Evolutionary conservation across 2,329 filamentous ascomycete genomes (phyloP), one percentile per base, ranked within the genome.

Genomic region (Verticillium alfalfae): DNA sequence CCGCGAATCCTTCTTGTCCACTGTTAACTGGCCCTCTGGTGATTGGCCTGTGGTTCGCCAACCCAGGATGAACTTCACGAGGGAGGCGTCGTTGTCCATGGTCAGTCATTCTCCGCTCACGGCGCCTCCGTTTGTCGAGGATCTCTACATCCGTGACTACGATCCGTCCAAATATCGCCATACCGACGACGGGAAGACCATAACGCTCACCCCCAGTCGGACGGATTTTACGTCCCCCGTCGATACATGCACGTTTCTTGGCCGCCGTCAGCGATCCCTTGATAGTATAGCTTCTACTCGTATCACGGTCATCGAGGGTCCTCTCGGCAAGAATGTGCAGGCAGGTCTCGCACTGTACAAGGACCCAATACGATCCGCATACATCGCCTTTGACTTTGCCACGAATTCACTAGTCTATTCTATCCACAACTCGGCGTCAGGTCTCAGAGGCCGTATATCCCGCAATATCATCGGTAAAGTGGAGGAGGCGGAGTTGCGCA

Each of bases 1-100:
- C 34, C 70, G 76, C 1, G 76, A 79, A 66, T 77, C 76, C 1
- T 68, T 78, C 39, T 69, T 78, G 70, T 74, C 75, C 0, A 68
- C 74, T 0, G 75, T 78, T 9, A 67, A 65, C 13, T 79, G 76
- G 76, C 60, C 66, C 0, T 60, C 69, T n/a, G 69, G 66, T 1
- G 58, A 45, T 8, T 59, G 58, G 58, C 58, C 41, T 3, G 38
- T 5, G 3, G 45, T 59, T 2, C n/a, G 34, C 15, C 58, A 59
- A 34, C 58, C 58, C n/a, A 54, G 39, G 34, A 49, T 49, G 57
- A 12, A 7, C 22, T 59, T 59, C 16, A 18, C 38, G 26, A 7
- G 57, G 18, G 31, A 59, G 34, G 12, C 26, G 5, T 4, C 31
- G 31, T 7, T 13, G 6, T 15, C 38, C 4, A 9, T 34, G 3